A percentile compares a stretch with the other conserved stretches of the same genome.
These are phyloP conservation scores for Salix caprea DNA, from an alignment of 345 rosid species.

Conservation along the genomic window DNA sequence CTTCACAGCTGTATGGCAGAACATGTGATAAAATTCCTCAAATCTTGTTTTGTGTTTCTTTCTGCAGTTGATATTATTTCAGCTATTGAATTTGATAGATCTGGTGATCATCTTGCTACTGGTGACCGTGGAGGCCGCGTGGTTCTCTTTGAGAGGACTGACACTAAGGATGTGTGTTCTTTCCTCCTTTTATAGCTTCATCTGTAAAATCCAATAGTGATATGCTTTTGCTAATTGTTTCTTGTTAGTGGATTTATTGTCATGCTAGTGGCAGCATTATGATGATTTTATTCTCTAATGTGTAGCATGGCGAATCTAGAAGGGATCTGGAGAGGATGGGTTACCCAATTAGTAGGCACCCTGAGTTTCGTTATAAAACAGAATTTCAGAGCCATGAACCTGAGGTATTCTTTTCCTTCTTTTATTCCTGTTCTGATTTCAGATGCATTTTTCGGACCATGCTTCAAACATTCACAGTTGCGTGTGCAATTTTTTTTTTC, in stretches of 20 bases:
- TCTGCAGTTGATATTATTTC: slow-evolving; percentile 95
- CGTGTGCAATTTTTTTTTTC: slow-evolving; percentile 21
- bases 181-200: slow-evolving; percentile 13
- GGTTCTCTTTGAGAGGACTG: slow-evolving; percentile 96
- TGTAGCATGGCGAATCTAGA: slow-evolving; percentile 73
- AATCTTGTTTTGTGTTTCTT: slow-evolving; percentile 16
- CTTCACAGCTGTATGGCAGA: background rate
- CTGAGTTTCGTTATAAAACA: slow-evolving; percentile 97
- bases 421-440: slow-evolving; percentile 12
- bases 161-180: slow-evolving; percentile 61
- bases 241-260: background rate
- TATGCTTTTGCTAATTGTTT: background rate
- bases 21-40: slow-evolving; percentile 2
- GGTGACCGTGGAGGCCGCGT: slow-evolving; percentile 99
- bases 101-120: slow-evolving; percentile 96
- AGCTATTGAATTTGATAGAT: slow-evolving; percentile 95
- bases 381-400: slow-evolving; percentile 99
- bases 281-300: slow-evolving; percentile 13
- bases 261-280: background rate
- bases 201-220: background rate
- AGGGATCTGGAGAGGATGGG: slow-evolving; percentile 75
- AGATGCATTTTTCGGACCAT: background rate
- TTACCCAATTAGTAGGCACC: slow-evolving; percentile 66
- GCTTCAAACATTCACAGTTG: background rate
- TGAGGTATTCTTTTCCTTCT: slow-evolving; percentile 51